Conservation (phyloP, 345 rosid genomes). For the Eutrema yunnanense region DNA sequence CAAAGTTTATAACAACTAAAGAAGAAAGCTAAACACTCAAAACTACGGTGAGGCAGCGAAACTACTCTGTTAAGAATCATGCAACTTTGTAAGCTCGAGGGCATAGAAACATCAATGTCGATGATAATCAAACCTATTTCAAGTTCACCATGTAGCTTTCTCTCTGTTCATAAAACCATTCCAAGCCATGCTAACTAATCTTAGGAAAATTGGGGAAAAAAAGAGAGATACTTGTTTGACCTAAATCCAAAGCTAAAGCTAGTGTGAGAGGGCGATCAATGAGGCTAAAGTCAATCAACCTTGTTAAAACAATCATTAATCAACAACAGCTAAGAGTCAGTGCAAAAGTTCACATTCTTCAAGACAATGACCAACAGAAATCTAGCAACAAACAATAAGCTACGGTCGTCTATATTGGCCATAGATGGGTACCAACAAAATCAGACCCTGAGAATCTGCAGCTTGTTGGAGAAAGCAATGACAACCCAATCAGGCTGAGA, state of each 20-base stretch:
- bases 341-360: background rate
- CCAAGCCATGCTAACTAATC: background rate
- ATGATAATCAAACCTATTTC: background rate
- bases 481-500: conserved; percentile 99
- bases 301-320: background rate
- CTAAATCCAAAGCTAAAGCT: background rate
- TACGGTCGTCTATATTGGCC: background rate
- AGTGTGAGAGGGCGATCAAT: background rate
- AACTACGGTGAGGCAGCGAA: background rate
- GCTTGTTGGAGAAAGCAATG: conserved; percentile 82
- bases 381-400: background rate
- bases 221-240: too few species aligned
- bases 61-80: background rate
- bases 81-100: background rate
- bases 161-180: background rate
- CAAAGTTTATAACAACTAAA: background rate
- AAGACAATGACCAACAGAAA: background rate
- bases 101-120: background rate
- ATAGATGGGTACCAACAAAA: background rate
- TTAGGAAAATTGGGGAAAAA: background rate
- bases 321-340: background rate
- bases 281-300: background rate
- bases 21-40: background rate
- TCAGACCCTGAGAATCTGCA: conserved; percentile 94
- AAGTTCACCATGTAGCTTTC: background rate